phyloP scores from a whole-genome alignment of 768 basidiomycete species.

The Hypsizygus marmoreus region DNA sequence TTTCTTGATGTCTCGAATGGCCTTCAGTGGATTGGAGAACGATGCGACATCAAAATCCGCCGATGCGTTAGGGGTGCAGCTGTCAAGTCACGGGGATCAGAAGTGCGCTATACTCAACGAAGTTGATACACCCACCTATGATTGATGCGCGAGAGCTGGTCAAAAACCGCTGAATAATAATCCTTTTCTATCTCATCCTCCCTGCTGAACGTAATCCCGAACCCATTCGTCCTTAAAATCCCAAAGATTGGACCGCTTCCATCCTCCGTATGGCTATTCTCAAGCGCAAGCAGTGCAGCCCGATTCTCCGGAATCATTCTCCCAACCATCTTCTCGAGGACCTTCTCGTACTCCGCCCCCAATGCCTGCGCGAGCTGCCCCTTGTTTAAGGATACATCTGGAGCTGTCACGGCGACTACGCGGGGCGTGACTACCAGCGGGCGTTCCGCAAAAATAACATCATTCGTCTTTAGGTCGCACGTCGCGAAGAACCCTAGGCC shows the following conservation, averaged over 20 bases:
- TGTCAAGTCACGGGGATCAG: conserved; percentile 13
- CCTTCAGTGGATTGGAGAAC: conserved; percentile 30
- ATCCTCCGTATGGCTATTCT: conserved; percentile 29
- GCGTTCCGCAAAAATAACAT: conserved; percentile 38
- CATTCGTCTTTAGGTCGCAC: conserved; percentile 26
- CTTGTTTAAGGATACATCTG: not conserved
- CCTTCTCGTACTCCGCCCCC: conserved; percentile 8
- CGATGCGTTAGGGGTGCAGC: conserved; percentile 24
- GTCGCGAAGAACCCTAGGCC: conserved; percentile 36
- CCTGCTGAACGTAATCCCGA: conserved; percentile 12
- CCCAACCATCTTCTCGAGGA: conserved; percentile 14
- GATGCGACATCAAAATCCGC: conserved; percentile 23
- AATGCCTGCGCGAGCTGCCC: not conserved
- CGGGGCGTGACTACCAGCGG: conserved; percentile 34
- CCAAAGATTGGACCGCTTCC: conserved; percentile 30
- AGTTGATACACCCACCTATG: conserved; percentile 1
- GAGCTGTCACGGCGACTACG: not conserved
- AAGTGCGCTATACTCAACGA: too few relatives aligned
- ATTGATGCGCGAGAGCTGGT: not conserved
- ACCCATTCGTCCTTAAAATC: conserved; percentile 28
- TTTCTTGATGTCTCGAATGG: conserved; percentile 27
- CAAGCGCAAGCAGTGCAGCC: conserved; percentile 23
- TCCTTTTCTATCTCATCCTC: too few relatives aligned
- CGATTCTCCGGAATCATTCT: conserved; percentile 22
- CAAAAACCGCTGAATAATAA: too few relatives aligned